Evolutionary conservation across 139 green algal genomes (phyloP), one percentile per base, ranked within the genome.

Genomic region (Coelastrella sp.): DNA sequence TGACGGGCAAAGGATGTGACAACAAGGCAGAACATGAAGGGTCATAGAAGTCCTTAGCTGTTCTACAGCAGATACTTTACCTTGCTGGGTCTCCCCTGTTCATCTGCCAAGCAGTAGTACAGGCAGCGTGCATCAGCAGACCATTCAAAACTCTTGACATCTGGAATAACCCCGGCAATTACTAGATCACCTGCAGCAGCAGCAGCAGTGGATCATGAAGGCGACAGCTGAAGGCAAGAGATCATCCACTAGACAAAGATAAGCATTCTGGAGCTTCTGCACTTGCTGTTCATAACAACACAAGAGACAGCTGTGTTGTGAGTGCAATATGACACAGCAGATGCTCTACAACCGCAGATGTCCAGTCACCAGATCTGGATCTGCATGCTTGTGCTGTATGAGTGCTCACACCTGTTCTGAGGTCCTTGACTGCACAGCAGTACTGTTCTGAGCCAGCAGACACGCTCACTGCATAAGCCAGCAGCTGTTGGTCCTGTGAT

Each of bases 391-490:
- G 15, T 57, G 45, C 45, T 57, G 5, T 51, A 8, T 32, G 69
- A 34, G 8, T 45, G 37, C n/a, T 9, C 27, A 76, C 6, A 50
- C 81, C 88, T 68, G 86, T 75, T 2, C 27, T n/a, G 0, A 86
- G 59, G 64, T 90, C 83, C 32, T 79, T 66, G 60, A 86, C 83
- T 8, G 87, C 32, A 64, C 69, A 83, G 35, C 50, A 64, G 79
- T 85, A 62, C n/a, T 53, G 50, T 0, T 80, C 81, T 34, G 63
- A 5, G 2, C 51, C 64, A 4, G 21, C 2, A 21, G 41, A 3
- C 34, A 82, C 2, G 17, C 30, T 41, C 57, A 92, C 35, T 27
- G 84, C 74, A 53, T 90, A 90, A 11, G 86, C 86, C 62, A 90
- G 76, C 67, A 92, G 75, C 7, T 50, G 60, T 21, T 90, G 86